Evolutionary conservation across 345 rosid genomes (phyloP).

Genomic region (Salix suchowensis): DNA sequence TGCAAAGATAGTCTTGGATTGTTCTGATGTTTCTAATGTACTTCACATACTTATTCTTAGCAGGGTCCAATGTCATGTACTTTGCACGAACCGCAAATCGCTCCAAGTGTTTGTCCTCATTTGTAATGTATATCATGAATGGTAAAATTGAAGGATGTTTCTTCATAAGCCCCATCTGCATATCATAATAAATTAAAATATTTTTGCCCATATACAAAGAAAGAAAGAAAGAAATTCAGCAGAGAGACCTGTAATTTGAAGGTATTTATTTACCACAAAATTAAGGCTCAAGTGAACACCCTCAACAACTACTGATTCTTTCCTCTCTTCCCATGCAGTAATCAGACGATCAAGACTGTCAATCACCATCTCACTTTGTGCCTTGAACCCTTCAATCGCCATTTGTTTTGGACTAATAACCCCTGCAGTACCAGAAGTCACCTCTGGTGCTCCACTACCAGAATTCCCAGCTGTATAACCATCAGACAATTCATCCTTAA

Average conservation of each 20-base stretch:
- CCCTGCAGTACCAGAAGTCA: conserved; percentile 34
- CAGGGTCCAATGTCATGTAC: conserved; percentile 98
- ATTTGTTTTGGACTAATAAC: conserved; percentile 74
- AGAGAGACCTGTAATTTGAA: conserved; percentile 1
- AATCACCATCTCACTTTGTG: conserved; percentile 99
- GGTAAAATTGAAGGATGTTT: conserved; percentile 97
- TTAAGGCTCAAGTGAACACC: conserved; percentile 98
- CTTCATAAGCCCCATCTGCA: conserved; percentile 99
- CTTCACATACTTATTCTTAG: conserved; percentile 91
- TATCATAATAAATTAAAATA: not conserved
- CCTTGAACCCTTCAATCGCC: conserved; percentile 97
- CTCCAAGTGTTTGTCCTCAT: conserved; percentile 96
- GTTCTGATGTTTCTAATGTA: conserved; percentile 90
- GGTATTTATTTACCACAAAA: conserved; percentile 69
- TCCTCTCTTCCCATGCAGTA: conserved; percentile 94
- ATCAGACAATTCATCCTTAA: conserved; percentile 42
- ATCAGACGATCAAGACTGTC: conserved; percentile 98
- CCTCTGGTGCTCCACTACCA: conserved; percentile 32
- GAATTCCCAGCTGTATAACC: conserved; percentile 42
- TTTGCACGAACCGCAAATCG: conserved; percentile 98
- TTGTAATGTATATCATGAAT: conserved; percentile 90
- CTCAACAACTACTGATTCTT: conserved; percentile 95
- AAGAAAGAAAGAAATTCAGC: conserved; percentile 3
- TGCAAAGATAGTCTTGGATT: conserved; percentile 88
- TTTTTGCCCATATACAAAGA: not conserved